phyloP scores from a whole-genome alignment of 768 basidiomycete genomes.

The Rhodotorula sphaerocarpa region DNA sequence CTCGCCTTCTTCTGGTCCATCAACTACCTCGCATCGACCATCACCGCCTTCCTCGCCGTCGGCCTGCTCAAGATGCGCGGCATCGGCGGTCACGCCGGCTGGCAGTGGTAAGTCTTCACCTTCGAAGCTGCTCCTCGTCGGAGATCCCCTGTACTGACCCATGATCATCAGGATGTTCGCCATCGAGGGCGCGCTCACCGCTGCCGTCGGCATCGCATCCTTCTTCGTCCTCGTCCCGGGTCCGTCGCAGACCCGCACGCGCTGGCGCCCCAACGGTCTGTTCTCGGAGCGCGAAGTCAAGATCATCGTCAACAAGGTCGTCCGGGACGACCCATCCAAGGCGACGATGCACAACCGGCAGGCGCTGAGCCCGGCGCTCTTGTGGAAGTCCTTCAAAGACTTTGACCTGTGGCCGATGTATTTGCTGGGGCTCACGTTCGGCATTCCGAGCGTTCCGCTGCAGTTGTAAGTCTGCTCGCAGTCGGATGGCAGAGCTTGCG shows the following conservation, averaged over 20 bases:
- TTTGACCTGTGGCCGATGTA: conserved; percentile 43
- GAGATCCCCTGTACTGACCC: background rate
- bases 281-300: conserved; percentile 43
- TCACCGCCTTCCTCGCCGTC: conserved; percentile 39
- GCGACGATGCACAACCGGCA: conserved; percentile 31
- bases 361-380: conserved; percentile 37
- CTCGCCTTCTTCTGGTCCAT: conserved; percentile 2
- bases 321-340: conserved; percentile 35
- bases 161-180: conserved; percentile 36
- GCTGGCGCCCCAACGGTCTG: conserved; percentile 41
- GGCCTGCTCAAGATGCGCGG: conserved; percentile 44
- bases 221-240: conserved; percentile 42
- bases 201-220: conserved; percentile 41
- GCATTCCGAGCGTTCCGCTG: background rate
- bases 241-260: conserved; percentile 39
- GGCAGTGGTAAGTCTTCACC: conserved; percentile 39
- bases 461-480: no score
- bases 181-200: conserved; percentile 38
- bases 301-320: conserved; percentile 41
- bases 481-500: no score
- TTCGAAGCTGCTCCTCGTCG: background rate
- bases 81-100: conserved; percentile 40
- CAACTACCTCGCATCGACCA: background rate
- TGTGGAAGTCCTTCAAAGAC: conserved; percentile 39
- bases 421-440: conserved; percentile 42